These are phyloP conservation scores for Davidsoniella virescens DNA, from an alignment of 2,329 filamentous ascomycete species.

Conservation along the genomic window DNA sequence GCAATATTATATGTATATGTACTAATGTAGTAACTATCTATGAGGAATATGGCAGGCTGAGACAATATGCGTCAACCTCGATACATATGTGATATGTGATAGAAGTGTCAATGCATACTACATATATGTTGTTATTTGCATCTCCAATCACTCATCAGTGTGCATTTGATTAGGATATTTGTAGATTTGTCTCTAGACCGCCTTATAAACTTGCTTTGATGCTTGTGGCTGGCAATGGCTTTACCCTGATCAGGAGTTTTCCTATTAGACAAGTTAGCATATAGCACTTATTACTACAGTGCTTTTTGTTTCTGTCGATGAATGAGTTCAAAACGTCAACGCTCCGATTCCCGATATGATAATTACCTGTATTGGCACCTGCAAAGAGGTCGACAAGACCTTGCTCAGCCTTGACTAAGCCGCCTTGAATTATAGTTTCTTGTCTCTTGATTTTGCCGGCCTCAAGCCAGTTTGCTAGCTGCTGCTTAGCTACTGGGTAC, in stretches of 20 bases:
- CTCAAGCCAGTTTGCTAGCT: constrained; percentile 50
- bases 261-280: neutral
- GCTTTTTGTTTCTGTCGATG: neutral
- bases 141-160: too few relatives aligned
- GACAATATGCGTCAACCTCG: too few relatives aligned
- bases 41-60: too few relatives aligned
- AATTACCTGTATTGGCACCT: constrained; percentile 54
- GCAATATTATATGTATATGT: too few relatives aligned
- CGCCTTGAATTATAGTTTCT: constrained; percentile 56
- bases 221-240: constrained; percentile 16
- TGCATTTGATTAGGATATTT: too few relatives aligned
- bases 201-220: constrained; percentile 3
- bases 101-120: too few relatives aligned
- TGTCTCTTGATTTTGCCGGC: constrained; percentile 58
- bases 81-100: too few relatives aligned
- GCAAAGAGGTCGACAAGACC: constrained; percentile 48
- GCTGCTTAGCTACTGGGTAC: constrained; percentile 38
- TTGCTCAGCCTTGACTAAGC: constrained; percentile 44
- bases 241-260: constrained; percentile 36
- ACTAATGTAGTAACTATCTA: too few relatives aligned
- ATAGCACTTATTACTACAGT: neutral
- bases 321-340: too few relatives aligned
- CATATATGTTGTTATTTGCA: too few relatives aligned
- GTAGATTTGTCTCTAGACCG: too few relatives aligned
- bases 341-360: too few relatives aligned